Conservation (phyloP, 176 grass and related monocot species). For the Eragrostis curvula region DNA sequence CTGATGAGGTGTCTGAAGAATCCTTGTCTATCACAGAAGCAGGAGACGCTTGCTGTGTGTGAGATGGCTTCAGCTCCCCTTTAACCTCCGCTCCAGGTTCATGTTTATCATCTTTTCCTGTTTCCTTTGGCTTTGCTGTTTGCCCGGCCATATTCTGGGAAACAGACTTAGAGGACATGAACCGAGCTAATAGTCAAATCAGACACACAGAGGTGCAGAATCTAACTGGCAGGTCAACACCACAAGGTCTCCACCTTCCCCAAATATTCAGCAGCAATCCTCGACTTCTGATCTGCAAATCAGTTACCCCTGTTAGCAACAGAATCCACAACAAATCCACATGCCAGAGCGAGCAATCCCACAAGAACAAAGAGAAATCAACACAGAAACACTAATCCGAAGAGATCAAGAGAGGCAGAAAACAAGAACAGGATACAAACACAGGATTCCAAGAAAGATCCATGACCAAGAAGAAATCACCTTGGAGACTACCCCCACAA, state of each 20-base stretch:
- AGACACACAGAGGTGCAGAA: background rate
- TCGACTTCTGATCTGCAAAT: constrained; percentile 41
- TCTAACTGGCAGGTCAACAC: constrained; percentile 12
- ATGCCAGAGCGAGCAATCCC: background rate
- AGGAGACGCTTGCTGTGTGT: constrained; percentile 41
- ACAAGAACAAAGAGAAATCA: background rate
- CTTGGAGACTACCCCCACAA: constrained; percentile 26
- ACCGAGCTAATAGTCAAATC: constrained; percentile 22
- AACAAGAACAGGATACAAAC: background rate
- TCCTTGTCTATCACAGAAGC: constrained; percentile 44
- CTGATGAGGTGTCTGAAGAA: constrained; percentile 33
- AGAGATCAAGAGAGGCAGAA: background rate
- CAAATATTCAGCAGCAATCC: constrained; percentile 8
- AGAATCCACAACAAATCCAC: constrained; percentile 20
- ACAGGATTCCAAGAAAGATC: background rate
- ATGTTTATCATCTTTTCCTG: constrained; percentile 40
- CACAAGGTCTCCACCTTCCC: constrained; percentile 12
- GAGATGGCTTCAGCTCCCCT: constrained; percentile 27
- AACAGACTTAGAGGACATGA: constrained; percentile 38
- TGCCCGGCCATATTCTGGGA: constrained; percentile 31
- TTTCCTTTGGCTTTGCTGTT: constrained; percentile 28
- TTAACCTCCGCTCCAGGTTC: constrained; percentile 8
- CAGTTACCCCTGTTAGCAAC: constrained; percentile 12
- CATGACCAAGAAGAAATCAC: constrained; percentile 21
- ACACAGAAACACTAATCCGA: background rate